Evolutionary conservation across 2,329 filamentous ascomycete genomes (phyloP).

Genomic region (Fusarium abutilonis): DNA sequence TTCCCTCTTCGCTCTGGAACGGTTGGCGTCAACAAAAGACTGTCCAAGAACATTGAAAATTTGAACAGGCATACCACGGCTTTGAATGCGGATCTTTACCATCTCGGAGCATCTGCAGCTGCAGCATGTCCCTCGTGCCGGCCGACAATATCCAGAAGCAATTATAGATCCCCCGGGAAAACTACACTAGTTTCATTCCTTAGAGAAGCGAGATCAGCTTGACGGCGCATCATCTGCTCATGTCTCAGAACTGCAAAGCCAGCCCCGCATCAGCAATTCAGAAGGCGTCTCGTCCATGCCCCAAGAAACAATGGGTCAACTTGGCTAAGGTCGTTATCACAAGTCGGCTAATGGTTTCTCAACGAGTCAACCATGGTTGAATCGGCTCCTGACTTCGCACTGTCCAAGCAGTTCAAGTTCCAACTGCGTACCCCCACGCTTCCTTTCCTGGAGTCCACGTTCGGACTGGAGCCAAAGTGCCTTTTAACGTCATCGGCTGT

Average conservation of each 20-base stretch:
- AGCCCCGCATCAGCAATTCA: constrained; percentile 36
- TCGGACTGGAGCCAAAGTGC: constrained; percentile 3
- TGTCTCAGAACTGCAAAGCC: constrained; percentile 29
- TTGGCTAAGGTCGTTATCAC: background rate
- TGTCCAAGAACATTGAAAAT: background rate
- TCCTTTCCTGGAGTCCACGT: background rate
- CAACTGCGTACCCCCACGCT: constrained; percentile 23
- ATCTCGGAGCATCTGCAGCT: constrained; percentile 8
- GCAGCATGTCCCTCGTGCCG: constrained; percentile 23
- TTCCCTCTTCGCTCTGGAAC: constrained; percentile 24
- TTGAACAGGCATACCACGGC: constrained; percentile 1
- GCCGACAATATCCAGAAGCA: constrained; percentile 42
- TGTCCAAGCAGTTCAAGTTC: constrained; percentile 3
- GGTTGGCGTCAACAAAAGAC: constrained; percentile 3
- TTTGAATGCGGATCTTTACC: constrained; percentile 22
- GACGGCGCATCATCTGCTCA: constrained; percentile 12
- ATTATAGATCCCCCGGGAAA: constrained; percentile 48
- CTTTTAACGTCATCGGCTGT: constrained; percentile 20
- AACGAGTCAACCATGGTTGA: background rate
- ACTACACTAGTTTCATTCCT: constrained; percentile 43
- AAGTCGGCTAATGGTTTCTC: background rate
- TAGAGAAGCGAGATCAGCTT: constrained; percentile 8
- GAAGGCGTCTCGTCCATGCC: constrained; percentile 9
- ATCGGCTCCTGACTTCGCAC: background rate
- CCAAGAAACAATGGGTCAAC: constrained; percentile 1